Conservation (phyloP, 257 asterid genomes). For the Phtheirospermum japonicum region DNA sequence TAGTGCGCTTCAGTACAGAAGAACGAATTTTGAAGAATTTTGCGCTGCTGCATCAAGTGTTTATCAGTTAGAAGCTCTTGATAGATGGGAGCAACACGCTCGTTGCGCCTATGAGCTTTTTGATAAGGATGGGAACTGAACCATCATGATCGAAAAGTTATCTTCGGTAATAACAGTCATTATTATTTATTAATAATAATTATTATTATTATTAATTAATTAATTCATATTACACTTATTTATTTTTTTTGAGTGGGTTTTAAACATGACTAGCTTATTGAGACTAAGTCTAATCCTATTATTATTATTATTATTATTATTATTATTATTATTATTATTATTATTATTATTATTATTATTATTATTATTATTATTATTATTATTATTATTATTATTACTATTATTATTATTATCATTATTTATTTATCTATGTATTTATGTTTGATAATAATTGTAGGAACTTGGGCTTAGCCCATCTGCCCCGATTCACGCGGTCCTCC, state of each 20-base stretch:
- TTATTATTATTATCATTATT: too few relatives aligned
- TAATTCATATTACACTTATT: too few relatives aligned
- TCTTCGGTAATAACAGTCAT: conserved; percentile 56
- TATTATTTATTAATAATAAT: too few relatives aligned
- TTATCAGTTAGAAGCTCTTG: conserved; percentile 78
- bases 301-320: not conserved
- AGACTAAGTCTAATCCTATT: too few relatives aligned
- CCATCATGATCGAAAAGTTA: conserved; percentile 81
- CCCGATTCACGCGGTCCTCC: conserved; percentile 85
- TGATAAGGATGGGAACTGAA: conserved; percentile 84
- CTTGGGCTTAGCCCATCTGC: conserved; percentile 85
- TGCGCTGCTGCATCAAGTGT: conserved; percentile 77
- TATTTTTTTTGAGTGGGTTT: too few relatives aligned
- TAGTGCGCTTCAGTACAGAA: conserved; percentile 81
- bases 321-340: too few relatives aligned
- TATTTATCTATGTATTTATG: not conserved
- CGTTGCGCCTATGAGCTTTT: conserved; percentile 85
- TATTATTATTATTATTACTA: too few relatives aligned
- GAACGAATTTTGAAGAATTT: conserved; percentile 91
- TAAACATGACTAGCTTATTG: too few relatives aligned
- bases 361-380: too few relatives aligned
- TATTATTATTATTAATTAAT: too few relatives aligned
- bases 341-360: too few relatives aligned
- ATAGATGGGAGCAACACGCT: conserved; percentile 87
- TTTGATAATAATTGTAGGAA: conserved; percentile 45